Conservation (phyloP, 1,284 basidiomycete species). For the Ceratorhiza oryzae-sativae region DNA sequence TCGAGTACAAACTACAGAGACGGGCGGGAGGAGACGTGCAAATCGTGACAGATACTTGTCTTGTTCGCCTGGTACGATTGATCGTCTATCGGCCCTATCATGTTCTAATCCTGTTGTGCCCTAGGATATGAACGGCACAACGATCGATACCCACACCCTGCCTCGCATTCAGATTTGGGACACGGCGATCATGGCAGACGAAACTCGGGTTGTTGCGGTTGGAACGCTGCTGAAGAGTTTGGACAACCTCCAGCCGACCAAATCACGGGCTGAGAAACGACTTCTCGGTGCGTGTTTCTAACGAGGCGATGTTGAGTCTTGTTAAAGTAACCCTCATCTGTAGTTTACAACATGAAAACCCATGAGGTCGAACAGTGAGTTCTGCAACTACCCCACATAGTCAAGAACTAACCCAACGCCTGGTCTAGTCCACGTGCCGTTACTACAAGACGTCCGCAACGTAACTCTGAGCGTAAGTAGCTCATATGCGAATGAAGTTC, state of each 20-base stretch:
- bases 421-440: constrained; percentile 68
- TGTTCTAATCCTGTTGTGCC: not conserved
- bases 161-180: constrained; percentile 73
- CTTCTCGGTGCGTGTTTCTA: constrained; percentile 66
- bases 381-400: not conserved
- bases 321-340: not conserved
- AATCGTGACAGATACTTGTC: not conserved
- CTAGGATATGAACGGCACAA: constrained; percentile 62
- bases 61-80: constrained; percentile 18
- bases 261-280: constrained; percentile 76
- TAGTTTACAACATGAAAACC: constrained; percentile 74
- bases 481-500: not conserved
- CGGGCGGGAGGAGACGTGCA: constrained; percentile 1
- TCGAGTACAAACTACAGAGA: constrained; percentile 34
- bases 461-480: constrained; percentile 69
- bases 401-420: not conserved
- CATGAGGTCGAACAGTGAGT: constrained; percentile 70
- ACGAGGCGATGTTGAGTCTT: not conserved
- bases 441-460: constrained; percentile 79
- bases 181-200: constrained; percentile 74
- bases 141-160: constrained; percentile 60
- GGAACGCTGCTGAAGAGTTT: constrained; percentile 69
- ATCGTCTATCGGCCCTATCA: not conserved
- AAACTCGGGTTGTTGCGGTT: constrained; percentile 65
- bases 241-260: constrained; percentile 72